Conservation (phyloP, 768 basidiomycete genomes). For the Naematelia aurantialba region DNA sequence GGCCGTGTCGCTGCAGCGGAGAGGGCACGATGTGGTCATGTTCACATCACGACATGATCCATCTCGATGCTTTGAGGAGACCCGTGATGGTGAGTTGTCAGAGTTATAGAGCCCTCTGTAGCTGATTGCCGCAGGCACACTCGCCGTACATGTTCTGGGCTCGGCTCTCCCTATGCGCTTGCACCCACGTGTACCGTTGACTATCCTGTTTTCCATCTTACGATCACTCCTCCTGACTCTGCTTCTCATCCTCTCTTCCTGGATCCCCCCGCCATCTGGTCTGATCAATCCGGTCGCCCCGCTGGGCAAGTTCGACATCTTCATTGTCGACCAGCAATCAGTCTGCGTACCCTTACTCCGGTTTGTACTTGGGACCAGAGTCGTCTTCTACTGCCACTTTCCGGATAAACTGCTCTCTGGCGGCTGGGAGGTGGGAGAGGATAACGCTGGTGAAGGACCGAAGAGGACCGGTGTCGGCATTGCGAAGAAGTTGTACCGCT, state of each 20-base stretch:
- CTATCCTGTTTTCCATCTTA: constrained; percentile 81
- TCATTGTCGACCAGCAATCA: constrained; percentile 91
- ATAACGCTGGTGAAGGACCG: constrained; percentile 11
- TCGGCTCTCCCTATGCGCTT: constrained; percentile 78
- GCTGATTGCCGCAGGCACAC: constrained; percentile 61
- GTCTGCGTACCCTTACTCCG: constrained; percentile 84
- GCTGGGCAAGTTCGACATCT: constrained; percentile 61
- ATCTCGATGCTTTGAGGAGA: constrained; percentile 87
- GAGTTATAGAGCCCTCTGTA: neutral
- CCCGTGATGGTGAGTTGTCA: constrained; percentile 66
- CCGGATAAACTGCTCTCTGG: constrained; percentile 78
- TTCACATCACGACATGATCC: constrained; percentile 92
- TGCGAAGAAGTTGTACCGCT: constrained; percentile 68
- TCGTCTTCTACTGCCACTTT: constrained; percentile 97
- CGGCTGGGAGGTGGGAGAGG: constrained; percentile 55
- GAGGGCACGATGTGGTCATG: constrained; percentile 79
- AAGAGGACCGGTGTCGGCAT: constrained; percentile 57
- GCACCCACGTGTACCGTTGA: constrained; percentile 63
- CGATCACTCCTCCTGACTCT: constrained; percentile 78
- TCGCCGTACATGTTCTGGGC: constrained; percentile 67
- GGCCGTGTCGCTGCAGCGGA: constrained; percentile 76
- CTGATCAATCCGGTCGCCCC: constrained; percentile 35
- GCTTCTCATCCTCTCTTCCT: constrained; percentile 57
- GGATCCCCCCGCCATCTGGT: constrained; percentile 33
- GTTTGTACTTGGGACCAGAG: constrained; percentile 63